A percentile compares a stretch with the other conserved stretches of the same genome.
Evolutionary conservation across 1,284 basidiomycete genomes (phyloP).

Genomic region (Puccinia novopanici): DNA sequence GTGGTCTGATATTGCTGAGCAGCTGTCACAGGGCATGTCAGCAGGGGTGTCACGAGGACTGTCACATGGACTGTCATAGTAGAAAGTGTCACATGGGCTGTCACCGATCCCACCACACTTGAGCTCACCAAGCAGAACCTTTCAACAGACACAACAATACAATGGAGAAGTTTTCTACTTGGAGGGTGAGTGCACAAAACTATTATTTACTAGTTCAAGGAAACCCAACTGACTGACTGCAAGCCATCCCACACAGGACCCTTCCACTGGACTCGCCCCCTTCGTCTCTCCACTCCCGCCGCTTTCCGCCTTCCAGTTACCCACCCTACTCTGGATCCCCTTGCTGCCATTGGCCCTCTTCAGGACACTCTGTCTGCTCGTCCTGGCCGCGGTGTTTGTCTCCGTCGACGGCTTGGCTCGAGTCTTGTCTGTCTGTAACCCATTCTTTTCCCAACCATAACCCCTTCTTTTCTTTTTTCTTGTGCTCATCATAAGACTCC

Average conservation of each 20-base stretch:
- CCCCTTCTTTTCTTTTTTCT: not conserved
- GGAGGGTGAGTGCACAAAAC: slow-evolving; percentile 31
- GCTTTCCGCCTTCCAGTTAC: slow-evolving; percentile 19
- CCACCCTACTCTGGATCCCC: slow-evolving; percentile 11
- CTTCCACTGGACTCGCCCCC: slow-evolving; percentile 36
- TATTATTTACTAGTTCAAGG: not conserved
- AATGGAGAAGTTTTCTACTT: slow-evolving; percentile 50
- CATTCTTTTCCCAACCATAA: not conserved
- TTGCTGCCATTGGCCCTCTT: slow-evolving; percentile 28
- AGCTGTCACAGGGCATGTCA: too few species aligned
- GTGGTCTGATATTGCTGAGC: too few species aligned
- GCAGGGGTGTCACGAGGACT: too few species aligned
- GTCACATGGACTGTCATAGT: too few species aligned
- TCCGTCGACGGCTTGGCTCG: slow-evolving; percentile 14
- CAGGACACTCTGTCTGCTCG: slow-evolving; percentile 24
- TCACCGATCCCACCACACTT: too few species aligned
- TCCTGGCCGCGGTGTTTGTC: slow-evolving; percentile 5
- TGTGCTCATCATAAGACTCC: not conserved
- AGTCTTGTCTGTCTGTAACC: slow-evolving; percentile 12
- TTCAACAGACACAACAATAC: not conserved
- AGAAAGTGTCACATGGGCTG: too few species aligned
- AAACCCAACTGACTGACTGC: not conserved
- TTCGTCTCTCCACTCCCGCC: slow-evolving; percentile 49
- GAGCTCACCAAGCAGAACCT: too few species aligned
- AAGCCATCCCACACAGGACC: slow-evolving; percentile 24